Percentiles rank a stretch among this genome's conserved stretches.
Conservation (phyloP, 768 basidiomycete species). For the Clathrus columnatus region DNA sequence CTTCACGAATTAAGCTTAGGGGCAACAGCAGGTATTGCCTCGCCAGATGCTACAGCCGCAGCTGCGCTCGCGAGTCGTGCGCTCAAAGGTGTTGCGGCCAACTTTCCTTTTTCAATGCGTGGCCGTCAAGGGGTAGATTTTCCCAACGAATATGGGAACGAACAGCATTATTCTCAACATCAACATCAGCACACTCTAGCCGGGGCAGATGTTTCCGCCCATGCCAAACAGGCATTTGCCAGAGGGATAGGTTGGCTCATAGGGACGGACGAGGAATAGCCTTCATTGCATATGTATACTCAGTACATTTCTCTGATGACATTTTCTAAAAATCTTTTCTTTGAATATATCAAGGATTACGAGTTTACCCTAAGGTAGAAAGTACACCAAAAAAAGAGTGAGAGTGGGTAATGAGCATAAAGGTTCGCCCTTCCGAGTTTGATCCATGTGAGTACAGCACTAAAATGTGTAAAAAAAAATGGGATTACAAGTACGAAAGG, state of each 20-base stretch:
- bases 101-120: conserved; percentile 59
- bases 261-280: conserved; percentile 59
- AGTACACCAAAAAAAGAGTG: not conserved
- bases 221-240: conserved; percentile 71
- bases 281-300: not conserved
- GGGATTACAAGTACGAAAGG: not conserved
- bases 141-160: not conserved
- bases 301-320: not conserved
- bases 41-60: conserved; percentile 48
- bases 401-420: not conserved
- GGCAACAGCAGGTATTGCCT: conserved; percentile 53
- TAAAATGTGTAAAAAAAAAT: not conserved
- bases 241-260: conserved; percentile 96
- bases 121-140: conserved; percentile 16
- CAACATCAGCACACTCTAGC: conserved; percentile 23
- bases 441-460: not conserved
- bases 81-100: conserved; percentile 68
- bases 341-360: not conserved
- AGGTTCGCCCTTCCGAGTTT: not conserved
- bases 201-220: conserved; percentile 57
- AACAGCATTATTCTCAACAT: conserved; percentile 13
- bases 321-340: not conserved
- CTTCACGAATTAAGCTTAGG: conserved; percentile 35
- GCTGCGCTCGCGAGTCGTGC: conserved; percentile 72
- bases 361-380: not conserved